Evolutionary conservation across 129 eudicot genomes (phyloP), one percentile per base, ranked within the genome.

Genomic region (Tagetes erecta): DNA sequence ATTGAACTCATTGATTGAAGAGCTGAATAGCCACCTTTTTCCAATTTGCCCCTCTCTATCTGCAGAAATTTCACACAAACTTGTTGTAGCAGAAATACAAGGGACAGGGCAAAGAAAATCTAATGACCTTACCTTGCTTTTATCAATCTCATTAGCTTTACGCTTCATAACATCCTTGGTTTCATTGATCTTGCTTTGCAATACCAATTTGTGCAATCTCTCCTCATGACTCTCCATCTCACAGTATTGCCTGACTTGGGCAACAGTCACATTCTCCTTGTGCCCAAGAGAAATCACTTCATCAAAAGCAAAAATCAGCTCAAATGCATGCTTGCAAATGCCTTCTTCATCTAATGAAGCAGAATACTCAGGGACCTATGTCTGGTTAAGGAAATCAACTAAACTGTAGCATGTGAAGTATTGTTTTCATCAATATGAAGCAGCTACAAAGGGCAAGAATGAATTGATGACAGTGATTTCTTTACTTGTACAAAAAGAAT

Each of bases 191-290:
- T 91, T 94, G 80, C 91, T 91, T 71, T 87, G 89, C 56, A 83
- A 6, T 37, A 85, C 88, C 83, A 86, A 74, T 83, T 88, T 91
- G 86, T 94, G 94, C 81, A 86, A 77, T 75, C 84, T 88, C 75
- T 94, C 97, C 71, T 94, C 99, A 14, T 86, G 93, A 77, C 96
- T 94, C 82, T 88, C 97, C 97, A 91, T 94, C 84, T 94, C 97
- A 84, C 96, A 85, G 84, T 90, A 91, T 81, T 94, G 97, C 71
- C 90, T 88, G 70, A 94, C 97, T 75, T 94, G 96, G 6, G 89
- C 75, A 80, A 94, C 87, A 36, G 99, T 91, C 12, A 95, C 96
- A 80, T 84, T 86, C 73, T 95, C 97, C 80, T 85, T 91, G 94
- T 95, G 96, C 75, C 97, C 97, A 71, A 88, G 86, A 38, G 96